Conservation (phyloP, 2,329 filamentous ascomycete species). For the Chrysosporium keratinophilum region DNA sequence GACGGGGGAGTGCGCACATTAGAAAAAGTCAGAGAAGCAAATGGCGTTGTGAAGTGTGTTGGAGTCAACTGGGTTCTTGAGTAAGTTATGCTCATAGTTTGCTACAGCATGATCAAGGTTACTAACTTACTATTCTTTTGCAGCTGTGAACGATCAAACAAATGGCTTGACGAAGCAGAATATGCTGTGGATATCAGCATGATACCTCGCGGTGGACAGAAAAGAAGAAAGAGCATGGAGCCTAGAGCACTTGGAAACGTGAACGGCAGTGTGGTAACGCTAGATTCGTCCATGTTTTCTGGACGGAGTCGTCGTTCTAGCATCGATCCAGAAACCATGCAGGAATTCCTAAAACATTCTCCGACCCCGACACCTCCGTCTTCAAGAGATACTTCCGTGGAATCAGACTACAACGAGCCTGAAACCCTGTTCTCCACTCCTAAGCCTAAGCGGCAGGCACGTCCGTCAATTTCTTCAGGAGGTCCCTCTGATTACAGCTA, state of each 20-base stretch:
- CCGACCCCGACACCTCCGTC: constrained; percentile 22
- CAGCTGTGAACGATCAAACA: constrained; percentile 64
- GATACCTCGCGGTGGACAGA: constrained; percentile 58
- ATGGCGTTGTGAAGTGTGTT: constrained; percentile 71
- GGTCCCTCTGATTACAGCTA: constrained; percentile 23
- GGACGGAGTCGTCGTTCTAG: constrained; percentile 24
- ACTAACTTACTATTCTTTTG: constrained; percentile 12
- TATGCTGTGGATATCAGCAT: constrained; percentile 60
- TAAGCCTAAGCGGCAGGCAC: background rate
- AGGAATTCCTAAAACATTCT: constrained; percentile 28
- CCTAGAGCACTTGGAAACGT: constrained; percentile 58
- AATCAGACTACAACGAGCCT: constrained; percentile 1
- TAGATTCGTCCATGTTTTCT: constrained; percentile 22
- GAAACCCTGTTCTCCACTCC: constrained; percentile 4
- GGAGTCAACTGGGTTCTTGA: constrained; percentile 83
- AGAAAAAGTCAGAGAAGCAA: constrained; percentile 60
- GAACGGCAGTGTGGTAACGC: constrained; percentile 51
- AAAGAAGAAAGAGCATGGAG: constrained; percentile 72
- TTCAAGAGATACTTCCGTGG: constrained; percentile 3
- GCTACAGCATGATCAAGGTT: background rate
- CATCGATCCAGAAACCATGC: constrained; percentile 23
- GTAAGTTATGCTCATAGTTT: constrained; percentile 43
- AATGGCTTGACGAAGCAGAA: constrained; percentile 62
- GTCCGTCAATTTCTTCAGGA: background rate
- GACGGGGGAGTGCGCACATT: constrained; percentile 71